Evolutionary conservation across 2,329 filamentous ascomycete species (phyloP), one percentile per base, ranked within the genome.

Genomic region (Diplodia scrobiculata): DNA sequence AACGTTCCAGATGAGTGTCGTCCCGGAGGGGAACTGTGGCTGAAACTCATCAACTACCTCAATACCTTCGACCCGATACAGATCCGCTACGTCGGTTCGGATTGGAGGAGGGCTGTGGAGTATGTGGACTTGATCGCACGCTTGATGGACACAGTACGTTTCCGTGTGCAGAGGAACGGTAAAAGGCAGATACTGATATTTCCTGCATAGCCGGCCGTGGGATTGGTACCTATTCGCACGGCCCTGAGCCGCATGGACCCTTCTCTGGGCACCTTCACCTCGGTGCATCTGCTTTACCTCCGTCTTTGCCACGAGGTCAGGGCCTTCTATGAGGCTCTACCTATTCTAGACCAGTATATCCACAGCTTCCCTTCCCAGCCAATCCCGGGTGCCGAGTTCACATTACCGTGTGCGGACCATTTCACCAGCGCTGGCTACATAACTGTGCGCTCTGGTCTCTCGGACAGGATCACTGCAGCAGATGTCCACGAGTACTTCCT

Each of bases 171-270:
- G n/a, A 10, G 51, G 55, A 45, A 13, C 21, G 6, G 17, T 32
- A 10, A 47, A 17, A 9, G 25, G 25, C 52, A 41, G 19, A 66
- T 27, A 21, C 69, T 72, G 59, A 71, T 45, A 38, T 17, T n/a
- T n/a, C 14, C 3, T 9, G 10, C 55, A 21, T 58, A 79, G 77
- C 73, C 74, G n/a, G 70, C 70, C 29, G 68, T 75, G 19, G 76
- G 75, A 38, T 73, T 82, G 60, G 72, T 73, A 13, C 74, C 77
- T 5, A 75, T 83, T 36, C 75, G 78, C 64, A 75, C 77, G 71
- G 88, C 87, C 3, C 82, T 93, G 69, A 77, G 87, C 13, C 84
- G 84, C 64, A 79, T 93, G 66, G 89, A 93, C 69, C 87, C 89
- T 1, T 83, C 83, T 13, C 86, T 84, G 32, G 84, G 84, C 59